A percentile compares a stretch with the other conserved stretches of the same genome.
Evolutionary conservation across 768 basidiomycete species (phyloP).

Genomic region (Kwoniella bestiolae): DNA sequence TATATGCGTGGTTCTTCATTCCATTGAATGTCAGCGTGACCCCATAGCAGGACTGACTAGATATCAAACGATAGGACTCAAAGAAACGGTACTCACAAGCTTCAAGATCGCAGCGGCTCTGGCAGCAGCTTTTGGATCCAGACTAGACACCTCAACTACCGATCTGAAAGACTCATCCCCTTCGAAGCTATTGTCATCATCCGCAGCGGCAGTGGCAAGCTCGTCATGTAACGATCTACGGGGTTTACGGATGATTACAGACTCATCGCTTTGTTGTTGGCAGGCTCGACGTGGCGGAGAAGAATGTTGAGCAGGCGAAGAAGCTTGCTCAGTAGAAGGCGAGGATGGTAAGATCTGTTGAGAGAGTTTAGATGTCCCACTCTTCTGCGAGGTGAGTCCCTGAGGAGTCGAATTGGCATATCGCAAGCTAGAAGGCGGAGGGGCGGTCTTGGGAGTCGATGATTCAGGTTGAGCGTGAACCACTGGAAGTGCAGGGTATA

Average conservation of each 20-base stretch:
- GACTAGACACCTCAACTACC: constrained; percentile 82
- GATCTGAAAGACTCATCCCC: constrained; percentile 55
- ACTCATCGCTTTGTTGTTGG: constrained; percentile 4
- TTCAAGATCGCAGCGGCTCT: constrained; percentile 91
- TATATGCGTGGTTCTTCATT: constrained; percentile 81
- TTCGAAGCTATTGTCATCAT: constrained; percentile 22
- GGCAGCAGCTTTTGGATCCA: constrained; percentile 83
- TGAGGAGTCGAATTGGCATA: background rate
- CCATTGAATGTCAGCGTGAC: constrained; percentile 16
- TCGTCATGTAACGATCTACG: constrained; percentile 22
- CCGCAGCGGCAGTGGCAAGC: constrained; percentile 8
- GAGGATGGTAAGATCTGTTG: constrained; percentile 17
- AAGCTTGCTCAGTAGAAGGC: background rate
- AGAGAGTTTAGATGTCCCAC: constrained; percentile 14
- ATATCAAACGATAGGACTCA: too few species aligned
- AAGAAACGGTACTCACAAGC: constrained; percentile 65
- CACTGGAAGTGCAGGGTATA: background rate
- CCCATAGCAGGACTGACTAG: too few species aligned
- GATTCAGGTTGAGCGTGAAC: background rate
- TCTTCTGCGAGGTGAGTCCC: background rate
- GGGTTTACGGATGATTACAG: constrained; percentile 13
- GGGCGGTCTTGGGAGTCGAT: constrained; percentile 1
- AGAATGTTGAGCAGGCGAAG: background rate
- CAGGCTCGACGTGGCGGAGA: background rate
- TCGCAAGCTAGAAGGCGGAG: background rate